Evolutionary conservation across 192 early-diverging fungal genomes (phyloP).

Genomic region (Coemansia guatemalensis): DNA sequence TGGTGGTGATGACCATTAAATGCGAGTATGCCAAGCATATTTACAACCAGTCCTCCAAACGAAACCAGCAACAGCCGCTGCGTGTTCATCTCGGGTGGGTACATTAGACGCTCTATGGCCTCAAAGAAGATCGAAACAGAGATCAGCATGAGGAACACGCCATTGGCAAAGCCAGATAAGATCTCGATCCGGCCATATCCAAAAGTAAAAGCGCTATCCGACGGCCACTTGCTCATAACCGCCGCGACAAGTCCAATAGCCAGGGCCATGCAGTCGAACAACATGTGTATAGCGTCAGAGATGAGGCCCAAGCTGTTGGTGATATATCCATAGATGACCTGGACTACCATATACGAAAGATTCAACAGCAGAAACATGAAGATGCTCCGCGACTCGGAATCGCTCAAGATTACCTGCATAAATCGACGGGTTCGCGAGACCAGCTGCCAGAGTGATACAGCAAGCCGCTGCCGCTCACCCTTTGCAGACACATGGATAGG

Average conservation of each 20-base stretch:
- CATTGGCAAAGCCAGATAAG: constrained; percentile 90
- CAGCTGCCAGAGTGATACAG: not conserved
- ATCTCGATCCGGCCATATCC: constrained; percentile 91
- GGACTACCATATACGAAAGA: constrained; percentile 89
- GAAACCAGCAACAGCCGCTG: constrained; percentile 83
- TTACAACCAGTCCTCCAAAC: constrained; percentile 87
- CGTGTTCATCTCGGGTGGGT: constrained; percentile 85
- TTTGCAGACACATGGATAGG: not conserved
- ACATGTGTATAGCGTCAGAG: constrained; percentile 97
- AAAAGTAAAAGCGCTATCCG: constrained; percentile 66
- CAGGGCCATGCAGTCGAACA: constrained; percentile 94
- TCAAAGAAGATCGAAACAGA: constrained; percentile 90
- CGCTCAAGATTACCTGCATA: constrained; percentile 28
- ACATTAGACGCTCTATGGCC: constrained; percentile 81
- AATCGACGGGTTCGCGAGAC: constrained; percentile 10
- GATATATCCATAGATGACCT: constrained; percentile 76
- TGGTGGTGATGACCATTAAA: constrained; percentile 82
- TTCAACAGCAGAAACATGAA: constrained; percentile 93
- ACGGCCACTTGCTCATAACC: constrained; percentile 88
- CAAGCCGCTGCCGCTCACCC: not conserved
- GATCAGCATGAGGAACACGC: constrained; percentile 86
- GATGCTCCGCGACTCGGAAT: constrained; percentile 80
- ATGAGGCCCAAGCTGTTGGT: constrained; percentile 88
- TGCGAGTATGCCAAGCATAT: constrained; percentile 89
- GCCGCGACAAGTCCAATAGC: constrained; percentile 84